A percentile compares a stretch with the other conserved stretches of the same genome.
phyloP scores from a whole-genome alignment of 179 eudicot species.

The Monotropa hypopitys region DNA sequence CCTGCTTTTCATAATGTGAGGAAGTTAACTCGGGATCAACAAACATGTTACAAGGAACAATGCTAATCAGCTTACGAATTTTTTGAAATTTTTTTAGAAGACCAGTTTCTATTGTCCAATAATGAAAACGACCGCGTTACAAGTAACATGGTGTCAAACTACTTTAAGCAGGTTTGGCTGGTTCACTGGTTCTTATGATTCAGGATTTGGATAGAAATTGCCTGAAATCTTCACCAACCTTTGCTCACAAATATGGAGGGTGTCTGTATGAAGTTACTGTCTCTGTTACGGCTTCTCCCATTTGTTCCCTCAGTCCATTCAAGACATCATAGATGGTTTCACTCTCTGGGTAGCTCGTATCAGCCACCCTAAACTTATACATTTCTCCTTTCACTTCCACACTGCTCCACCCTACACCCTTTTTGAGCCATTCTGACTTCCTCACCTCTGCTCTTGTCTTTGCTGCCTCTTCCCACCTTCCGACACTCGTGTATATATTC shows the following conservation, averaged over 20 bases:
- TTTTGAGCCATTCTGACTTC: background rate
- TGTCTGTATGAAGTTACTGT: too few species aligned
- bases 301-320: slow-evolving; percentile 3
- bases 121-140: background rate
- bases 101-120: too few species aligned
- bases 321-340: slow-evolving; percentile 4
- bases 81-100: too few species aligned
- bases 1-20: too few species aligned
- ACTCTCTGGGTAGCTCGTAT: slow-evolving; percentile 8
- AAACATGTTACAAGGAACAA: too few species aligned
- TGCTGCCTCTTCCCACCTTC: slow-evolving; percentile 13
- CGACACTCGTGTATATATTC: slow-evolving; percentile 11
- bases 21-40: too few species aligned
- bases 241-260: background rate
- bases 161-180: background rate
- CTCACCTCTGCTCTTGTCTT: slow-evolving; percentile 7
- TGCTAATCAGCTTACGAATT: too few species aligned
- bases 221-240: background rate
- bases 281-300: background rate
- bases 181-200: background rate
- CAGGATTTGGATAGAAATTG: background rate
- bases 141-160: background rate
- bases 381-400: slow-evolving; percentile 14
- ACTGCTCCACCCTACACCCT: slow-evolving; percentile 23
- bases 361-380: slow-evolving; percentile 16